A percentile compares a stretch with the other conserved stretches of the same genome.
Conservation (phyloP, 495 filamentous ascomycete species). For the Penicilliopsis zonata region DNA sequence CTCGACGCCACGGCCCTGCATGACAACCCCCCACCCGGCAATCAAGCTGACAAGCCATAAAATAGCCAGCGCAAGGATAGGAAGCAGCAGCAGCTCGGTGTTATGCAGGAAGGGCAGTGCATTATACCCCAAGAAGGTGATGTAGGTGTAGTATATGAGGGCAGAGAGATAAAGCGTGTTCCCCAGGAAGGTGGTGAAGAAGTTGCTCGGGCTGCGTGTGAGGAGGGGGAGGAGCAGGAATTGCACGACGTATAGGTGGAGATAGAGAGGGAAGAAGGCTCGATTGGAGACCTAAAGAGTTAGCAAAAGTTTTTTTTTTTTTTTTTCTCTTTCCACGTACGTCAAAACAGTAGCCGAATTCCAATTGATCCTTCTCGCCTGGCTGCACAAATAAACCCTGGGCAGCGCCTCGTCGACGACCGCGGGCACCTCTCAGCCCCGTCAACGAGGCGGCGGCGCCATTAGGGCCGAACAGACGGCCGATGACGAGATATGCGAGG, state of each 20-base stretch:
- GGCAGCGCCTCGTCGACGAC: conserved; percentile 34
- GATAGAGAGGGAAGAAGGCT: conserved; percentile 64
- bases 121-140: conserved; percentile 67
- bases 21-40: conserved; percentile 33
- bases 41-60: conserved; percentile 52
- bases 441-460: conserved; percentile 28
- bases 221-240: conserved; percentile 57
- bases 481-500: conserved; percentile 52
- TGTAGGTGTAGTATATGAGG: conserved; percentile 57
- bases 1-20: conserved; percentile 29
- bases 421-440: conserved; percentile 30
- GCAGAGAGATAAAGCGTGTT: conserved; percentile 62
- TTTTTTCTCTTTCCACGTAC: conserved; percentile 25
- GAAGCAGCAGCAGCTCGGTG: conserved; percentile 56
- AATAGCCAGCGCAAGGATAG: conserved; percentile 46
- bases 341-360: conserved; percentile 75
- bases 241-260: conserved; percentile 61
- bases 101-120: conserved; percentile 63
- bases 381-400: conserved; percentile 47
- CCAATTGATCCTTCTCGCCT: conserved; percentile 45
- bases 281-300: conserved; percentile 49
- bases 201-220: conserved; percentile 29
- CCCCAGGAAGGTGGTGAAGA: conserved; percentile 53
- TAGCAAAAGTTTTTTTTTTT: background rate
- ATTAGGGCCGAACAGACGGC: conserved; percentile 47